Evolutionary conservation across 768 basidiomycete genomes (phyloP).

Genomic region (Mrakia frigida): DNA sequence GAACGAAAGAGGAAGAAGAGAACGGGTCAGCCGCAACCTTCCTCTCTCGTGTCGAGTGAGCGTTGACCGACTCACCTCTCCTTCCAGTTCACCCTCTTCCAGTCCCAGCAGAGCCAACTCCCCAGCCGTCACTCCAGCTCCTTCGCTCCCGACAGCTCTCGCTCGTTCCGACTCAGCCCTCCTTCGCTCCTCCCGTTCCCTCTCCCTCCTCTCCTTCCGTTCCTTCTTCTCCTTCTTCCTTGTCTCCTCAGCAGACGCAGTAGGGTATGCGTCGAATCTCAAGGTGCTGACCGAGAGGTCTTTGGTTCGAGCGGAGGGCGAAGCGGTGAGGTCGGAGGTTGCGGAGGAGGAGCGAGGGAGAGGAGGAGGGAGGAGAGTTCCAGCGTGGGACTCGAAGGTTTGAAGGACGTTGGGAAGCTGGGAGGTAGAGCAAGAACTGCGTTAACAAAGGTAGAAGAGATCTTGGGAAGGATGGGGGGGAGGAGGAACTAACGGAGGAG

Average conservation of each 20-base stretch:
- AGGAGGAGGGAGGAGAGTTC: background rate
- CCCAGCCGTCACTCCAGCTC: background rate
- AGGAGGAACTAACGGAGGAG: background rate
- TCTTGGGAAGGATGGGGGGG: no score
- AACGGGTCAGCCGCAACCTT: background rate
- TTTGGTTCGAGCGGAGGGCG: background rate
- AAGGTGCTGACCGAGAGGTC: background rate
- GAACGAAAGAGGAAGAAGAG: no score
- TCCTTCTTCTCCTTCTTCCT: conserved; percentile 11
- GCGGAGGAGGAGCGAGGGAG: no score
- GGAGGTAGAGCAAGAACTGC: background rate
- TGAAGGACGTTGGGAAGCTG: conserved; percentile 1
- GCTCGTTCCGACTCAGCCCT: background rate
- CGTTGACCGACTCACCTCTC: background rate
- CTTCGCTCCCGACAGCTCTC: background rate
- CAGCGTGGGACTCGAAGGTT: conserved; percentile 6
- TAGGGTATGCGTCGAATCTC: conserved; percentile 10
- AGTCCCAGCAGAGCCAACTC: background rate
- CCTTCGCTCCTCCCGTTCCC: background rate
- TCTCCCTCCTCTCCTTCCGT: conserved; percentile 6
- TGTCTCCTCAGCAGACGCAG: background rate
- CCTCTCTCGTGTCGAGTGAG: background rate
- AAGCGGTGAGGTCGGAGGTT: background rate
- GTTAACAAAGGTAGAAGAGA: background rate
- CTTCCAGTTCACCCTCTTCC: background rate